Conservation (phyloP, 345 rosid genomes). For the Acer saccharum region DNA sequence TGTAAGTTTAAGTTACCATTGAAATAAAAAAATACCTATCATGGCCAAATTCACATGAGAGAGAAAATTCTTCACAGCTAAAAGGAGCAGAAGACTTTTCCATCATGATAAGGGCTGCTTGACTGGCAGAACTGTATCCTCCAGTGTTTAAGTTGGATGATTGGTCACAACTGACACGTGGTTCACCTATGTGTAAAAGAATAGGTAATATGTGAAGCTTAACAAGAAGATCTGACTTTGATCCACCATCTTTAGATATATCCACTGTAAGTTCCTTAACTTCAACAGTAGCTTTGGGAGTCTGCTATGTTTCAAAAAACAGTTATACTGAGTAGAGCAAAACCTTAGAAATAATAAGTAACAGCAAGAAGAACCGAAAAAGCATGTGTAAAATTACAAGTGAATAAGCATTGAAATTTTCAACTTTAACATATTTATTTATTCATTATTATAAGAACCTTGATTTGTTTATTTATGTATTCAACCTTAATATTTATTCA, state of each 20-base stretch:
- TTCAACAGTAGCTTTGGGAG: conserved; percentile 60
- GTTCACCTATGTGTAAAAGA: conserved; percentile 61
- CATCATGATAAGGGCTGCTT: conserved; percentile 39
- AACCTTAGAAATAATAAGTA: conserved; percentile 1
- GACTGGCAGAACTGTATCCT: conserved; percentile 43
- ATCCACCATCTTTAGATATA: conserved; percentile 78
- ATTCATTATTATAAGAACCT: background rate
- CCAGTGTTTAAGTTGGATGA: conserved; percentile 42
- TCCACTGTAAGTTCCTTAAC: conserved; percentile 77
- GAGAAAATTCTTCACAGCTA: conserved; percentile 76
- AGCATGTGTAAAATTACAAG: background rate
- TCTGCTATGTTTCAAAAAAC: conserved; percentile 53
- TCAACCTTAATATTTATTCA: background rate
- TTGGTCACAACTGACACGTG: conserved; percentile 58
- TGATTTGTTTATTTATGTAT: background rate
- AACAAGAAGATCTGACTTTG: conserved; percentile 65
- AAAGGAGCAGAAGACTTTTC: conserved; percentile 74
- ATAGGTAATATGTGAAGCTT: conserved; percentile 75
- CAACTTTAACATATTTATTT: background rate
- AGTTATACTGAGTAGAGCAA: conserved; percentile 5
- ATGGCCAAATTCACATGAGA: conserved; percentile 87
- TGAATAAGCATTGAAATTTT: background rate
- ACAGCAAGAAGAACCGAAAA: conserved; percentile 1
- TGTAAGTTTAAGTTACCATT: background rate
- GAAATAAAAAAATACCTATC: conserved; percentile 57